These are phyloP conservation scores for Bryoerythrophyllum caledonicum DNA, from an alignment of 225 moss, liverwort and hornwort species.

Conservation along the genomic window DNA sequence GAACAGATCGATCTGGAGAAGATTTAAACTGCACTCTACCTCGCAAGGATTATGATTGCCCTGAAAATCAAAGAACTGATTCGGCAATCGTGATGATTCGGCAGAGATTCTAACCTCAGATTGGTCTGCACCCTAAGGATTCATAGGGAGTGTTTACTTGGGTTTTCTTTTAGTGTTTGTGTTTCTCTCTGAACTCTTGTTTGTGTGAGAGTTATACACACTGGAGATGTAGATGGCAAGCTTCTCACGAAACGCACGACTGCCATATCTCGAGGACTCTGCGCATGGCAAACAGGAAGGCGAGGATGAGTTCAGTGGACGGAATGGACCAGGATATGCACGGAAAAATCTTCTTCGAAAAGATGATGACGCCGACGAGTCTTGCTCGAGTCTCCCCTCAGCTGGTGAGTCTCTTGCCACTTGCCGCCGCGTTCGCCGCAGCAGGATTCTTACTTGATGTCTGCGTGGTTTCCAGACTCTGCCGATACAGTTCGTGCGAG, in stretches of 20 bases:
- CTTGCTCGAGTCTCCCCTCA: background rate
- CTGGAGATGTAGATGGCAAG: background rate
- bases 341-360: conserved; percentile 18
- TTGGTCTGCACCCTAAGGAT: background rate
- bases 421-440: background rate
- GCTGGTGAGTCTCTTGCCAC: conserved; percentile 16
- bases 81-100: conserved; percentile 4
- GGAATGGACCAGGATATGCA: background rate
- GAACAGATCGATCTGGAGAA: background rate
- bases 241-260: background rate
- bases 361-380: background rate
- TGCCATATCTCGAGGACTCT: background rate
- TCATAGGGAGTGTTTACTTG: background rate
- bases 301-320: background rate
- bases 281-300: background rate
- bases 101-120: background rate
- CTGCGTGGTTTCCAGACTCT: background rate
- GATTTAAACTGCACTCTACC: background rate
- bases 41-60: background rate
- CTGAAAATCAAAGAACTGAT: background rate
- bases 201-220: background rate
- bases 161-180: background rate
- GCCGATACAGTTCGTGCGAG: conserved; percentile 17
- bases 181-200: background rate
- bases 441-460: no score